Base-by-base conservation (phyloP, 2,329 filamentous ascomycete genomes). In the Botrytis fabae region DNA sequence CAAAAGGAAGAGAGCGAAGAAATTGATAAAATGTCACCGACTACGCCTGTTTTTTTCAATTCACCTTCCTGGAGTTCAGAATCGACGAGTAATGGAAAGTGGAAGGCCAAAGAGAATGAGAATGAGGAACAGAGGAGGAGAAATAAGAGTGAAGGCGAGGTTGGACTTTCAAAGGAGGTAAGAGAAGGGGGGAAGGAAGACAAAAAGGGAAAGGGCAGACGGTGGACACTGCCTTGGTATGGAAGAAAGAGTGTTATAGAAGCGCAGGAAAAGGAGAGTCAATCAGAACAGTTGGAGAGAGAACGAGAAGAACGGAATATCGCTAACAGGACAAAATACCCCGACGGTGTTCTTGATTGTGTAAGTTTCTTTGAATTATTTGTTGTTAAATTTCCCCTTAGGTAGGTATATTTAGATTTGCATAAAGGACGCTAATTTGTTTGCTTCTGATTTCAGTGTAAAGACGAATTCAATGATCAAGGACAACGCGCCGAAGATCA, bases 391-490 rank as follows among this genome's bases (percentile, higher is more conserved):
- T 54, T 7, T 48, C 48, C 28, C 46, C 20, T 20, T 22, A 38
- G 22, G 20, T 57, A 57, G 35, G 38, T 68, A 25, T 18, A 42
- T 57, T 68, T 14, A 42, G n/a, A 38, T 44, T 64, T 40, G 18
- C 8, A 8, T 18, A 32, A 57, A 40, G 28, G 48, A 57, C 6
- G 54, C 25, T 57, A 57, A 42, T 35, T 32, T 16, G 9, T 68
- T 22, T 51, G 18, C 64, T 66, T 16, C 46, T 40, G 10, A 22
- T 57, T 57, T 40, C 54, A 68, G 65, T 28, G n/a, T 22, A 68
- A 68, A 68, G 65, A 68, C 9, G 48, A 68, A 57, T 42, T 28
- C 48, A 38, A 10, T 18, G 65, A 42, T 16, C 48, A 57, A 42
- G 48, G 48, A 28, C 3, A 28, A 5, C 5, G 4, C 10, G 16